phyloP scores from a whole-genome alignment of 108 stramenopile genomes.

The Fragilariopsis cylindrus region DNA sequence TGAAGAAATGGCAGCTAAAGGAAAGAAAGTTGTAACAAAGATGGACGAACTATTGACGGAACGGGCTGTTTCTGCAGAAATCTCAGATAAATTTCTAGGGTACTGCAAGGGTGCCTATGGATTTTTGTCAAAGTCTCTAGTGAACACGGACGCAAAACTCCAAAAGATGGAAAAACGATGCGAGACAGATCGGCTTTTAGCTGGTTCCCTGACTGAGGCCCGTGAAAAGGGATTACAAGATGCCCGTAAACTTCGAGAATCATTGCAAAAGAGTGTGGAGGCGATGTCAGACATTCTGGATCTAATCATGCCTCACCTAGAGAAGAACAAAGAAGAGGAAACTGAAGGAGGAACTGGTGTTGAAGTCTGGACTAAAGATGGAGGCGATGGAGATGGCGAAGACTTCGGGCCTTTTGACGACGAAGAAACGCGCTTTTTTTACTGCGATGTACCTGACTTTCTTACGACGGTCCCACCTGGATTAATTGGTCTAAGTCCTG shows the following conservation, averaged over 20 bases:
- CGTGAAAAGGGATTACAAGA: slow-evolving; percentile 88
- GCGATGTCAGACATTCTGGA: slow-evolving; percentile 77
- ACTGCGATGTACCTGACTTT: slow-evolving; percentile 93
- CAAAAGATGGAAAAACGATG: slow-evolving; percentile 84
- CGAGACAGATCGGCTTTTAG: slow-evolving; percentile 85
- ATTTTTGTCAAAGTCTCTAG: slow-evolving; percentile 65
- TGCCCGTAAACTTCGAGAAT: slow-evolving; percentile 82
- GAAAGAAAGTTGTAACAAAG: slow-evolving; percentile 7
- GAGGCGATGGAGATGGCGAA: slow-evolving; percentile 54
- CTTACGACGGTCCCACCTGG: slow-evolving; percentile 88
- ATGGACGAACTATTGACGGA: slow-evolving; percentile 22
- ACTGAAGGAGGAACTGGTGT: slow-evolving; percentile 58
- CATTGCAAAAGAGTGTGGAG: slow-evolving; percentile 75
- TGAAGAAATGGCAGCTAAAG: slow-evolving; percentile 18
- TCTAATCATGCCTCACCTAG: slow-evolving; percentile 60
- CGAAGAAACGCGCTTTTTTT: slow-evolving; percentile 88
- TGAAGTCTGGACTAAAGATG: slow-evolving; percentile 78
- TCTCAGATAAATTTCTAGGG: slow-evolving; percentile 34
- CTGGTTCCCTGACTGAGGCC: slow-evolving; percentile 84
- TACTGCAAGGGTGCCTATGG: slow-evolving; percentile 76
- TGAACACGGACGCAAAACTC: slow-evolving; percentile 75
- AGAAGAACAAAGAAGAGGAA: slow-evolving; percentile 71
- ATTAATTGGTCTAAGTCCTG: slow-evolving; percentile 74
- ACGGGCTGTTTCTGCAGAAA: slow-evolving; percentile 41
- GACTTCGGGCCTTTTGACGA: slow-evolving; percentile 93